Base-by-base conservation (phyloP, 148 eudicot species). In the Persicaria maculosa region DNA sequence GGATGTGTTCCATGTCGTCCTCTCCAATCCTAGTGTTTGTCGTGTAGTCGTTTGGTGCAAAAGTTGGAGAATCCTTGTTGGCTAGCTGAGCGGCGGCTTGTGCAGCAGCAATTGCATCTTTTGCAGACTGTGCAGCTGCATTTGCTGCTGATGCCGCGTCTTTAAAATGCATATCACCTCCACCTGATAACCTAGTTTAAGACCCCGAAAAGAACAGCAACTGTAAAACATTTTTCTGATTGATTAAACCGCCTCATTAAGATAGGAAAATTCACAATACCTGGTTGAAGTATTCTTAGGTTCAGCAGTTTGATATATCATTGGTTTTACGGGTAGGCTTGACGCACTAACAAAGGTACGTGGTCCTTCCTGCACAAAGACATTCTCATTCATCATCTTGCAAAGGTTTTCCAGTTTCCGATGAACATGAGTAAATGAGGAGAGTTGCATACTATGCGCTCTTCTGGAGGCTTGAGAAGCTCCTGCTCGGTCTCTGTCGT, bases 391-490 rank as follows among this genome's bases (percentile, higher is more conserved):
- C 16, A 14, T 22, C 54, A 20, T 25, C 6, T 47, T 50, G 20
- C 43, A 58, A 22, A 16, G 22, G 31, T 47, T 44, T 20, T 2
- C 4, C 53, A 17, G 11, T 54, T 52, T 54, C 47, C 10, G 11
- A 31, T 69, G 44, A 15, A 68, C 17, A 54, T 52, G 80, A 81
- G 55, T 75, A 14, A 64, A 48, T 64, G 45, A 74, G 55, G 43
- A 71, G 44, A 64, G 69, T 64, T 64, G 46, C 84, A 54, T 75
- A 95, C 98, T 48, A 95, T 89, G 52, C 84, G 97, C 70, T 92
- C 89, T 81, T 95, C 97, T 12, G 89, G 93, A 44, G 93, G 97
- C 80, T 95, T 92, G 55, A 95, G 93, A 75, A 95, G 91, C 82
- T 95, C 98, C 44, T 45, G 72, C 75, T 95, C 98, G 5, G 97